Base-by-base conservation (phyloP, 352 stramenopile genomes). In the Globisporangium polare region DNA sequence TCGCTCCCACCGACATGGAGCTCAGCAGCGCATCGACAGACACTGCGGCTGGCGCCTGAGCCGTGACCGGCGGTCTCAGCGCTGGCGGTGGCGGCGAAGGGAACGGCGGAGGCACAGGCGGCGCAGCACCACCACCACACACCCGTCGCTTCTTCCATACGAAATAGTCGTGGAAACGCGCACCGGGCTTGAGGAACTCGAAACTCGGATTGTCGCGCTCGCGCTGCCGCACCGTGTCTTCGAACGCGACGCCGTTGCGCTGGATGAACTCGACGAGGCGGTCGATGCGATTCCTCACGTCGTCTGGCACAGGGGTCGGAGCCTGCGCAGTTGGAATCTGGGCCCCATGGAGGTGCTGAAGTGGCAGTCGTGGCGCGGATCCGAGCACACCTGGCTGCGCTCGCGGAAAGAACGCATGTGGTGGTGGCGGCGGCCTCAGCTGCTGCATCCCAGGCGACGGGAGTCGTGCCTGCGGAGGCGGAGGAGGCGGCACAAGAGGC, bases 121-220 rank as follows among this genome's bases (percentile, higher is more conserved):
- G 17, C 2, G 24, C 24, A 26, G 17, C 49, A 18, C 17, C 17
- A 7, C 17, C 17, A 5, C n/a, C 49, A 35, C 59, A 65, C 35
- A 65, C 17, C 53, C 84, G 75, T 46, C 65, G 53, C 58, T 84
- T 89, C 29, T 73, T 77, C 73, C 71, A 78, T 45, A 77, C 46
- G 26, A 76, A 89, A 33, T 84, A 87, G 60, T 84, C 73, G 39
- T 78, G 67, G 56, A 72, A 84, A 43, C 68, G 72, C 9, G 64
- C 77, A 2, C 67, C 68, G 10, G 72, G 65, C 10, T 24, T 63
- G 12, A 89, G 60, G 55, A 89, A 89, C 12, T 67, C 74, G 29
- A 89, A 89, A 17, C 81, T 65, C 3, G 80, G 76, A 57, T 88
- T 89, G 13, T 75, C 55, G 7, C 60, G 65, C 69, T 89, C 80